Evolutionary conservation across 2,329 filamentous ascomycete genomes (phyloP).

Genomic region (Cadophora gregata): DNA sequence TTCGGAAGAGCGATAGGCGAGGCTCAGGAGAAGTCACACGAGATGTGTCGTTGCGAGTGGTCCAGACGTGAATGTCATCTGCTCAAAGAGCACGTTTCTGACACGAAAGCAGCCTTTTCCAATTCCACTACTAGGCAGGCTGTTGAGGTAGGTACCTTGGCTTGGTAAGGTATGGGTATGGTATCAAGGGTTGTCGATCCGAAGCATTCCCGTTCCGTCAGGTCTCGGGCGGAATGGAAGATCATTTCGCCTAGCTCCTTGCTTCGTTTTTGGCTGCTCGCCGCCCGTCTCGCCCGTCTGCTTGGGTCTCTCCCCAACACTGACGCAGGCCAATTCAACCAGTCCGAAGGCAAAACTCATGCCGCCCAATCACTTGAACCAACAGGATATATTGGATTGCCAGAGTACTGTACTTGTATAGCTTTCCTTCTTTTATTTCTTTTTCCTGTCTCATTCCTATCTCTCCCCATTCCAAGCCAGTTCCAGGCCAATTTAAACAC

Average conservation of each 20-base stretch:
- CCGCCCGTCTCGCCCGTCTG: too few relatives aligned
- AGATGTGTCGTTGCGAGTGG: slow-evolving; percentile 16
- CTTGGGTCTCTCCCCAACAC: slow-evolving; percentile 18
- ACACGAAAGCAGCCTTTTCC: slow-evolving; percentile 16
- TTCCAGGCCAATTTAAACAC: slow-evolving; percentile 6
- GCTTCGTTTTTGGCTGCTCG: not conserved
- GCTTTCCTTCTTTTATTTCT: not conserved
- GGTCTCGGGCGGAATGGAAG: not conserved
- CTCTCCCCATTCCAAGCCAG: not conserved
- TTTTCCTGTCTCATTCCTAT: not conserved
- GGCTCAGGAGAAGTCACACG: slow-evolving; percentile 24
- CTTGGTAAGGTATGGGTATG: too few relatives aligned
- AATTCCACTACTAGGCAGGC: too few relatives aligned
- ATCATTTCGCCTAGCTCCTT: slow-evolving; percentile 12
- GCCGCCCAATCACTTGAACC: slow-evolving; percentile 19
- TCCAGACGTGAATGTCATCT: slow-evolving; percentile 14
- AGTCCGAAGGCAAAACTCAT: slow-evolving; percentile 4
- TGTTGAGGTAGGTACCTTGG: too few relatives aligned
- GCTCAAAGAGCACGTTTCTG: slow-evolving; percentile 31
- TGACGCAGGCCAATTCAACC: slow-evolving; percentile 22
- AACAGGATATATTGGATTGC: too few relatives aligned
- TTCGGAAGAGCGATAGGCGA: slow-evolving; percentile 18
- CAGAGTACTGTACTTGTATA: too few relatives aligned
- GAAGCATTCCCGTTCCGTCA: not conserved
- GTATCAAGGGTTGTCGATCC: slow-evolving; percentile 7